Conservation (phyloP, 2,329 filamentous ascomycete genomes). For the Niveomyces coronatus region DNA sequence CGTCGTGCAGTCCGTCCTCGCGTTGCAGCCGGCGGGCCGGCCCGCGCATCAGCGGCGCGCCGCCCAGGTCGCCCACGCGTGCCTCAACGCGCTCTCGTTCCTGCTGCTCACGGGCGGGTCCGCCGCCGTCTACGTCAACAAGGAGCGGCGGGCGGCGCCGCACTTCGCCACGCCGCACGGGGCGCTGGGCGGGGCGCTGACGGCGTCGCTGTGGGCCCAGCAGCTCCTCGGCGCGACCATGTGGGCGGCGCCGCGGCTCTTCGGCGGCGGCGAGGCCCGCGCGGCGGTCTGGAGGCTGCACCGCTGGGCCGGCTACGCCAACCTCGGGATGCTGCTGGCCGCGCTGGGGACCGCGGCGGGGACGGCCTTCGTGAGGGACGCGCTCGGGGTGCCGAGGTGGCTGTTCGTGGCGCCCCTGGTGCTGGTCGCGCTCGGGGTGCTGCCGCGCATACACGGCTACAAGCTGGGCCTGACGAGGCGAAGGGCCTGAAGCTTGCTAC, state of each 20-base stretch:
- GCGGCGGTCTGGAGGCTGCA: slow-evolving; percentile 88
- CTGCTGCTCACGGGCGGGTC: slow-evolving; percentile 54
- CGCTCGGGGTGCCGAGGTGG: slow-evolving; percentile 68
- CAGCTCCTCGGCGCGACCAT: slow-evolving; percentile 72
- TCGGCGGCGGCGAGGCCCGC: slow-evolving; percentile 69
- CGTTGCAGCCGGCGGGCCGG: slow-evolving; percentile 80
- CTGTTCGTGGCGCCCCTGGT: slow-evolving; percentile 55
- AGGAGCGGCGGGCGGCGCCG: slow-evolving; percentile 51
- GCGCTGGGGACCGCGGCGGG: slow-evolving; percentile 66
- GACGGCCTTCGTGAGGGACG: slow-evolving; percentile 61
- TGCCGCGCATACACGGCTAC: slow-evolving; percentile 68
- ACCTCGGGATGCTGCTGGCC: slow-evolving; percentile 59
- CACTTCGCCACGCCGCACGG: slow-evolving; percentile 79
- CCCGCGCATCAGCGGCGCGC: slow-evolving; percentile 59
- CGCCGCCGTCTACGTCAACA: slow-evolving; percentile 73
- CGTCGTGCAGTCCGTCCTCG: slow-evolving; percentile 67
- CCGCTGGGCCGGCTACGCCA: slow-evolving; percentile 62
- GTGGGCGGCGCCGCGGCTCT: slow-evolving; percentile 63
- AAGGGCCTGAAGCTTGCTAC: not conserved
- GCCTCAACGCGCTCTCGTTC: slow-evolving; percentile 57
- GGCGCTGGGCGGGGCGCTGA: slow-evolving; percentile 59
- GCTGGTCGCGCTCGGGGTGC: slow-evolving; percentile 59
- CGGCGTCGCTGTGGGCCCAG: slow-evolving; percentile 53
- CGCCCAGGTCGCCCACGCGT: slow-evolving; percentile 53
- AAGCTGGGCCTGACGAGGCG: slow-evolving; percentile 53